A percentile compares a stretch with the other conserved stretches of the same genome.
These are phyloP conservation scores for Neolentinus lepideus DNA, from an alignment of 1,284 basidiomycete species.

Conservation along the genomic window DNA sequence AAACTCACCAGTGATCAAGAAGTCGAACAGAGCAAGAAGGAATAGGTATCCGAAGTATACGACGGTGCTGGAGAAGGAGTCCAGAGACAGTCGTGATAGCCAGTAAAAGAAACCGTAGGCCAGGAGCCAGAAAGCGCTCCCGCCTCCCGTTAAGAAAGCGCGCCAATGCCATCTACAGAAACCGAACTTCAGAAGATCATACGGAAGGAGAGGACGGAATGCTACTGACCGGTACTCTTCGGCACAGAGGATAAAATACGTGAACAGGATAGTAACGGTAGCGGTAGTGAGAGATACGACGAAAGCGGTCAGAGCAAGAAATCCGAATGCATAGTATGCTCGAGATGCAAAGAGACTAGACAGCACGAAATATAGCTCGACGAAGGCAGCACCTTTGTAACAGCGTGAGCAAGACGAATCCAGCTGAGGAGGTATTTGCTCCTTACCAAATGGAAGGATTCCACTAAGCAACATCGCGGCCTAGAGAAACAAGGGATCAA, in stretches of 20 bases:
- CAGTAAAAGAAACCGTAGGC: conserved; percentile 86
- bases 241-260: conserved; percentile 90
- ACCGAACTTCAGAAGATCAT: not conserved
- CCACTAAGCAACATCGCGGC: conserved; percentile 80
- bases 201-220: conserved; percentile 1
- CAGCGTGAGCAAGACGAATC: conserved; percentile 4
- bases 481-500: conserved; percentile 27
- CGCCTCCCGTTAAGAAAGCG: conserved; percentile 90
- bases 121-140: conserved; percentile 90
- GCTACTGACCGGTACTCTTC: conserved; percentile 82
- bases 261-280: conserved; percentile 85
- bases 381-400: conserved; percentile 78
- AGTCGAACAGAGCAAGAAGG: conserved; percentile 78
- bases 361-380: conserved; percentile 93
- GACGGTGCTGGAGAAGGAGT: conserved; percentile 77
- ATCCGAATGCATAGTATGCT: conserved; percentile 94
- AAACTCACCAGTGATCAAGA: conserved; percentile 76
- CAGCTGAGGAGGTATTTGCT: not conserved
- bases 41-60: conserved; percentile 92
- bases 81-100: conserved; percentile 78
- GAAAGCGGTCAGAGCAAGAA: conserved; percentile 83
- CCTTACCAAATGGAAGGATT: conserved; percentile 83
- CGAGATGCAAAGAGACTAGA: conserved; percentile 91
- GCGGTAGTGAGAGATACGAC: conserved; percentile 87
- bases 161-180: conserved; percentile 88